Evolutionary conservation across 2,329 filamentous ascomycete species (phyloP), one percentile per base, ranked within the genome.

Genomic region (Fusarium dimerum): DNA sequence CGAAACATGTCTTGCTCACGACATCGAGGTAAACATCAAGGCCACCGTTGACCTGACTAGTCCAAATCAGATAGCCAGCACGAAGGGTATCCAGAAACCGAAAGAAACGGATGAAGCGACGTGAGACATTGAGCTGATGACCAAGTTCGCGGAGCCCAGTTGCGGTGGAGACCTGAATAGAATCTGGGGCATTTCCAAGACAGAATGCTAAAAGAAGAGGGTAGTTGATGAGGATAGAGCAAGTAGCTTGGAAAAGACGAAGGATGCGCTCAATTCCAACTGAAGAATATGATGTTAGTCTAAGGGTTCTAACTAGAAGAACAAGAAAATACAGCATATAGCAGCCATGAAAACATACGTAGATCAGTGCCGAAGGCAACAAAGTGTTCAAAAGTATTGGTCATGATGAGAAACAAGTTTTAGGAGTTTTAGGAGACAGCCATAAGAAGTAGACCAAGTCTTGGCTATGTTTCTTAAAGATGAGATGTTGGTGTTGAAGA

Each of bases 41-140:
- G 32, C 58, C 55, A 39, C 63, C 65, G 10, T 64, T 63, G 10
- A 57, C 51, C 4, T 68, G 46, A 6, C 67, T 45, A 5, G 52
- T 40, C 60, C 76, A 82, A 30, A 75, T 64, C 3, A 66, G 64
- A 64, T 77, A 78, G 2, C 84, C 81, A 2, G 72, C 66, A 20
- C 74, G 66, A 60, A 89, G 86, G 45, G 76, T 78, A 43, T 84
- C 82, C 47, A 88, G 70, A 66, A 87, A 90, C 62, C 85, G 84
- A 67, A 89, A 87, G 51, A 88, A 73, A 12, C 88, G 83, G 65
- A 90, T 79, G 69, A 82, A 85, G 18, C 87, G 81, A 38, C 88
- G 78, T 16, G 72, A 71, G 41, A 82, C 63, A 55, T 75, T 78
- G 48, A 84, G 64, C 39, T 73, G 74, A 42, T 64, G 55, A 53